These are phyloP conservation scores for Favolaschia claudopus DNA, from an alignment of 768 basidiomycete species.

Conservation along the genomic window DNA sequence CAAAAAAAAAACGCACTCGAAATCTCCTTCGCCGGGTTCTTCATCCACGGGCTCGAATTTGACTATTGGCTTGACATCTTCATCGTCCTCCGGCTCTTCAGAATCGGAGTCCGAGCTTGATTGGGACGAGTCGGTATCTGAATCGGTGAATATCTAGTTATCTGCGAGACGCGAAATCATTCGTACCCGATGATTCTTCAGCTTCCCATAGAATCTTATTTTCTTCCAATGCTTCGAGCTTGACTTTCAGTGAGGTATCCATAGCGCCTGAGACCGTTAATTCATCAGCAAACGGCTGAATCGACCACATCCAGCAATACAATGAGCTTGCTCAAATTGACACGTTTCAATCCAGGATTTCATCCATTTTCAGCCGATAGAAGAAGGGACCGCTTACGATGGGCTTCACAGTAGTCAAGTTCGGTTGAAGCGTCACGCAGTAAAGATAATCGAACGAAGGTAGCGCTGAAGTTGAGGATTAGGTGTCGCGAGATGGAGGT, in stretches of 20 bases:
- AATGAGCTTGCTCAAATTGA: too few species aligned
- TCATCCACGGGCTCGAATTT: neutral
- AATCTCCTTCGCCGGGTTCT: slow-evolving; percentile 55
- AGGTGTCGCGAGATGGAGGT: too few species aligned
- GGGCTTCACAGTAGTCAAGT: too few species aligned
- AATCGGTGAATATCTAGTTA: slow-evolving; percentile 15
- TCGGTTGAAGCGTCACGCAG: too few species aligned
- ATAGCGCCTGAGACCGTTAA: too few species aligned
- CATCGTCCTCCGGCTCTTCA: slow-evolving; percentile 14
- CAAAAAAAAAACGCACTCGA: slow-evolving; percentile 48
- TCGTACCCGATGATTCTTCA: neutral
- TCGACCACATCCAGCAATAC: too few species aligned
- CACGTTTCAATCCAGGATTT: too few species aligned
- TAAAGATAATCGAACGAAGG: too few species aligned
- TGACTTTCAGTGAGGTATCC: slow-evolving; percentile 10
- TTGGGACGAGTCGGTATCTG: neutral
- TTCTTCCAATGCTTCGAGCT: slow-evolving; percentile 23
- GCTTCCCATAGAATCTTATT: neutral
- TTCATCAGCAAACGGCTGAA: too few species aligned
- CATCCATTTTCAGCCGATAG: too few species aligned
- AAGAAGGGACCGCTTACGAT: too few species aligned
- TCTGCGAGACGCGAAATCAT: neutral
- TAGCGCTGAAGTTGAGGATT: too few species aligned
- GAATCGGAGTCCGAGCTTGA: neutral
- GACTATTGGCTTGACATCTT: slow-evolving; percentile 1